A percentile compares a stretch with the other conserved stretches of the same genome.
Evolutionary conservation across 108 stramenopile genomes (phyloP).

Genomic region (Fistulifera pelliculosa): DNA sequence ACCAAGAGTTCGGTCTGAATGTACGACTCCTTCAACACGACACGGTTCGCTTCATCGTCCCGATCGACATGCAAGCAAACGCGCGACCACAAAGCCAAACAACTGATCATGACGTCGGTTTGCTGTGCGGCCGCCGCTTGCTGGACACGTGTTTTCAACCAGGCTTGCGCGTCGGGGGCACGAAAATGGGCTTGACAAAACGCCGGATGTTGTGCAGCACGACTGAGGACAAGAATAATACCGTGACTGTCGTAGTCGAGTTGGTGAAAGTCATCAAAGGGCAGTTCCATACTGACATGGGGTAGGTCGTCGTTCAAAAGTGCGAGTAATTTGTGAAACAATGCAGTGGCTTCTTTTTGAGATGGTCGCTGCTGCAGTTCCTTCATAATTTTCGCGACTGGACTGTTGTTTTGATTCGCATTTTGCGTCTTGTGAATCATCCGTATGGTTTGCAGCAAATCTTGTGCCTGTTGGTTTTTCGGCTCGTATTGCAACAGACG

Average conservation of each 20-base stretch:
- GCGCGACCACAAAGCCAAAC: constrained; percentile 53
- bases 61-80: constrained; percentile 66
- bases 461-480: constrained; percentile 52
- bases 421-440: constrained; percentile 33
- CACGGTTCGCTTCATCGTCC: constrained; percentile 37
- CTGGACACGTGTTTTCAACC: constrained; percentile 13
- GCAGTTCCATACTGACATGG: constrained; percentile 60
- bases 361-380: constrained; percentile 5
- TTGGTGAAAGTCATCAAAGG: constrained; percentile 22
- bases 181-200: constrained; percentile 26
- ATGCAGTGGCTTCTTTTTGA: constrained; percentile 5
- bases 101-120: constrained; percentile 33
- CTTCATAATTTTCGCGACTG: constrained; percentile 34
- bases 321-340: constrained; percentile 30
- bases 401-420: constrained; percentile 27
- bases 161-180: constrained; percentile 30
- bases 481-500: constrained; percentile 51
- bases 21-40: constrained; percentile 18
- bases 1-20: constrained; percentile 19
- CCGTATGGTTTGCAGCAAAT: constrained; percentile 47
- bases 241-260: constrained; percentile 14
- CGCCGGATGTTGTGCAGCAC: constrained; percentile 30
- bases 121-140: constrained; percentile 15
- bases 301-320: constrained; percentile 44
- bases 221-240: constrained; percentile 37